A percentile compares a stretch with the other conserved stretches of the same genome.
phyloP scores from a whole-genome alignment of 345 rosid genomes.

The Erucastrum elatum region DNA sequence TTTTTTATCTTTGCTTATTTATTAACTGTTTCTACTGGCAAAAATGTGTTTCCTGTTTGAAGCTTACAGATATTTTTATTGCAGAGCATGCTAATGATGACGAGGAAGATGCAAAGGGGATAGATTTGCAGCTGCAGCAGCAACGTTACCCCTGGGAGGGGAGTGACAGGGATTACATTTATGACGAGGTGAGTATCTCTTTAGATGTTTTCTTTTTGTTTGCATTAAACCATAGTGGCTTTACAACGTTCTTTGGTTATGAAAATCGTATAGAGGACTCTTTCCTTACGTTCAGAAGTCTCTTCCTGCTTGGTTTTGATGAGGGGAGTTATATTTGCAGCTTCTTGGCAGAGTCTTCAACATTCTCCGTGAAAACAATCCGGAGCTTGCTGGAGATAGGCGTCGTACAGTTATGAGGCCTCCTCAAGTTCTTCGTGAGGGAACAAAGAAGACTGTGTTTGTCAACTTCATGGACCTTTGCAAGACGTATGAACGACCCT shows the following conservation, averaged over 20 bases:
- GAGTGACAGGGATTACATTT: conserved; percentile 79
- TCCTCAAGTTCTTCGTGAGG: conserved; percentile 97
- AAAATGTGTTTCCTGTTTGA: not conserved
- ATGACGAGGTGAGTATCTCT: conserved; percentile 68
- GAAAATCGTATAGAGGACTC: not conserved
- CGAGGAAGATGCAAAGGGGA: conserved; percentile 61
- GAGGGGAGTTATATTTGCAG: conserved; percentile 48
- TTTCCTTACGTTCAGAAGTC: not conserved
- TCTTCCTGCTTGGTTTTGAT: not conserved
- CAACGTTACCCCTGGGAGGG: conserved; percentile 92
- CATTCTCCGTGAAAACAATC: conserved; percentile 90
- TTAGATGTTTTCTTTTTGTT: not conserved
- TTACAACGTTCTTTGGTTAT: not conserved
- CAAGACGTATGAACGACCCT: conserved; percentile 58
- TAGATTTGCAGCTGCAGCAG: conserved; percentile 43
- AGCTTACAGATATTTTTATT: conserved; percentile 8
- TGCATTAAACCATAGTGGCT: not conserved
- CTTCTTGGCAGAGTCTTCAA: conserved; percentile 86
- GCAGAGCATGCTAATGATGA: conserved; percentile 59
- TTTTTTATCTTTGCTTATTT: not conserved
- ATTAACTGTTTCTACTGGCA: not conserved
- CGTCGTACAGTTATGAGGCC: conserved; percentile 98
- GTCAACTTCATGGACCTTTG: conserved; percentile 98
- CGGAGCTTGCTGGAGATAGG: conserved; percentile 96
- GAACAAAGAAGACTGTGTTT: conserved; percentile 95